Base-by-base conservation (phyloP, 345 rosid genomes). In the Excoecaria cochinchinensis region DNA sequence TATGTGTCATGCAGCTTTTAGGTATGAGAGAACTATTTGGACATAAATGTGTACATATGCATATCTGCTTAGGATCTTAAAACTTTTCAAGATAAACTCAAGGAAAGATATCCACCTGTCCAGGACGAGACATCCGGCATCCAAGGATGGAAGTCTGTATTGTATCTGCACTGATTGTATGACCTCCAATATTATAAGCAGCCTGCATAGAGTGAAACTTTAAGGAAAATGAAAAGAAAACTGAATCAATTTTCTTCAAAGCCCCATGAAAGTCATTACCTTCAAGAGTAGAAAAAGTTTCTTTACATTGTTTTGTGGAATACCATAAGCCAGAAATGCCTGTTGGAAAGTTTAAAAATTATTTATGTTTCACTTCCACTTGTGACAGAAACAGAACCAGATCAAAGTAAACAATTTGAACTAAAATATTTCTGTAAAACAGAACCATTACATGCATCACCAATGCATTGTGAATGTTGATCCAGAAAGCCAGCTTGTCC, bases 401-500 rank as follows among this genome's bases (percentile, higher is more conserved):
- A 8, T 46, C 8, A 60, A 56, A 67, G 61, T 59, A 39, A 39
- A 59, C 8, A 58, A 19, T 19, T 4, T 67, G 65, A 39, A 3
- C 1, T 48, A 66, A 38, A 65, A 21, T 21, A 51, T 53, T 38
- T 21, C 11, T 19, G 31, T 21, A 13, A 74, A 72, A 55, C 73
- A 77, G 81, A 58, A 79, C 17, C 70, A 65, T 89, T 92, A 96
- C 99, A 87, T 96, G 99, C 99, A 93, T 96, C 80, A 90, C 95
- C 52, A 93, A 76, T 17, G 97, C 91, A 79, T 96, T 96, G 85
- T 96, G 99, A 74, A 93, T 77, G 61, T 96, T 96, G 81, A 93
- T 89, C 99, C 98, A 96, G 83, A 96, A 96, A 22, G 99, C 97
- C 36, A 96, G 80, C 84, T 91, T 93, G 85, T 95, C 99, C 73